These are phyloP conservation scores for Podila epigama DNA, from an alignment of 192 early-diverging fungal genomes.

Conservation along the genomic window DNA sequence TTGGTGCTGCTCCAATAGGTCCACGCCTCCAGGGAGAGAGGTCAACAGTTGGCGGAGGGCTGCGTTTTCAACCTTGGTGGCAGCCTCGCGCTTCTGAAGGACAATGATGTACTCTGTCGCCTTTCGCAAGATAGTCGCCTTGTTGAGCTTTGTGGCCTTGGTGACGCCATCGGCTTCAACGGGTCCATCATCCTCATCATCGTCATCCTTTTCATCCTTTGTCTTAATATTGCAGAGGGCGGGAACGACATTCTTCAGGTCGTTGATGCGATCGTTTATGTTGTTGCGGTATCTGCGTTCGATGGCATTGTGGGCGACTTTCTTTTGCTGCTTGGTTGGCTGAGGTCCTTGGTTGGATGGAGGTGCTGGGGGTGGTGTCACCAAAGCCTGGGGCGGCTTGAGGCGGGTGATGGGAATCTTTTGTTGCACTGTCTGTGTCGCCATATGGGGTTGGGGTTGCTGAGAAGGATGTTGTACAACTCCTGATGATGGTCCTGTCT, in stretches of 20 bases:
- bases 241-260: constrained; percentile 86
- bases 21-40: constrained; percentile 55
- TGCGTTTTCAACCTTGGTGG: constrained; percentile 56
- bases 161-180: constrained; percentile 81
- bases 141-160: constrained; percentile 89
- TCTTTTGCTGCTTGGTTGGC: constrained; percentile 73
- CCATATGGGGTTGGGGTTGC: constrained; percentile 11
- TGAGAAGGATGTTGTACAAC: constrained; percentile 3
- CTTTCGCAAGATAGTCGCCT: constrained; percentile 91
- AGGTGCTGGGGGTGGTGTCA: constrained; percentile 28
- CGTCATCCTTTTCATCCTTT: constrained; percentile 66
- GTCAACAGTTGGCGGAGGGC: constrained; percentile 50
- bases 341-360: constrained; percentile 23
- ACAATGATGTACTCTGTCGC: constrained; percentile 90
- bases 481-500: constrained; percentile 4
- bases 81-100: constrained; percentile 53
- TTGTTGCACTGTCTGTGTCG: constrained; percentile 25
- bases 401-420: constrained; percentile 59
- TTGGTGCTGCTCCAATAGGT: constrained; percentile 44
- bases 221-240: constrained; percentile 70
- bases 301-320: constrained; percentile 95
- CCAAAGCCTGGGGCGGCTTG: constrained; percentile 42
- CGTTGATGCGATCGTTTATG: constrained; percentile 94
- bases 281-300: constrained; percentile 96
- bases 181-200: constrained; percentile 57